Evolutionary conservation across 192 early-diverging fungal genomes (phyloP).

Genomic region (Backusella liffmaniae): DNA sequence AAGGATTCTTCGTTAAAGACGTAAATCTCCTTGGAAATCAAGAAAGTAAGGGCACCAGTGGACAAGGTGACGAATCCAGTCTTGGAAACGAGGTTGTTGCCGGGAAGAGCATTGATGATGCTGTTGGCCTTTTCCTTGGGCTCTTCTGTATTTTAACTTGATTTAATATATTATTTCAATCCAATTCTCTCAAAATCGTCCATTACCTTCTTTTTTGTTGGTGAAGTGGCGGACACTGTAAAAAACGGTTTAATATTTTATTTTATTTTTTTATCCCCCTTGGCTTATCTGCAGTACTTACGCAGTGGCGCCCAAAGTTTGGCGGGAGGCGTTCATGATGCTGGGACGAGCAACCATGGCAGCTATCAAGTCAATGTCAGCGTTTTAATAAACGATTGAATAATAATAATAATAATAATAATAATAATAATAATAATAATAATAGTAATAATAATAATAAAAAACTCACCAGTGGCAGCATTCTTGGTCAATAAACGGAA

Average conservation of each 20-base stretch:
- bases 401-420: neutral
- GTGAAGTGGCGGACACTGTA: constrained; percentile 30
- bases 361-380: constrained; percentile 1
- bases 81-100: constrained; percentile 86
- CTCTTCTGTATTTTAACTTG: constrained; percentile 38
- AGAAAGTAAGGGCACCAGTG: constrained; percentile 83
- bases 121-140: constrained; percentile 85
- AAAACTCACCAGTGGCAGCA: constrained; percentile 30
- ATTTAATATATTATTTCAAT: neutral
- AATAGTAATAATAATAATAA: neutral
- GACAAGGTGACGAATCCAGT: constrained; percentile 83
- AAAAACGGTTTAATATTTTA: neutral
- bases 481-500: constrained; percentile 38
- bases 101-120: constrained; percentile 93
- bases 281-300: neutral
- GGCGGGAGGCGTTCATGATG: constrained; percentile 30
- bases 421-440: neutral
- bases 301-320: constrained; percentile 30
- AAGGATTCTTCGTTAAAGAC: constrained; percentile 93
- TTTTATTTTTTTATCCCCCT: too few relatives aligned
- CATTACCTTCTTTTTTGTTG: constrained; percentile 19
- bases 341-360: constrained; percentile 28
- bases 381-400: neutral
- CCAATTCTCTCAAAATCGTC: neutral
- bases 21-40: constrained; percentile 98